Percentiles rank a stretch among this genome's conserved stretches.
These are phyloP conservation scores for Phycomyces nitens DNA, from an alignment of 192 early-diverging fungal genomes.

Conservation along the genomic window DNA sequence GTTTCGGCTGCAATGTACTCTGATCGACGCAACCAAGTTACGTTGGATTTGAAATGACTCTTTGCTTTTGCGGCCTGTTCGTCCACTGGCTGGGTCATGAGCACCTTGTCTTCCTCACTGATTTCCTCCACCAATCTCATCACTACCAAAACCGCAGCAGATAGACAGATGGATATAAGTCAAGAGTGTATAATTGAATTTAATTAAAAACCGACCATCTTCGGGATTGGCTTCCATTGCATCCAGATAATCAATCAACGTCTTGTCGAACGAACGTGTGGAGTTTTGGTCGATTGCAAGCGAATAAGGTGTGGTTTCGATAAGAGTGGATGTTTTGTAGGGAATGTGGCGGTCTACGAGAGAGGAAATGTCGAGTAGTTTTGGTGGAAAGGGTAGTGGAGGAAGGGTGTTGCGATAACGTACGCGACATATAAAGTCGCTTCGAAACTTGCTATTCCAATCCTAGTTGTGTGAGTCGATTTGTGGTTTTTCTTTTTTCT, in stretches of 20 bases:
- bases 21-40: conserved; percentile 53
- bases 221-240: conserved; percentile 34
- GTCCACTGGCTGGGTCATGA: conserved; percentile 26
- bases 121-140: conserved; percentile 7
- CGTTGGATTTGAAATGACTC: conserved; percentile 32
- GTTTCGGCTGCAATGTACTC: conserved; percentile 51
- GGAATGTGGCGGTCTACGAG: conserved; percentile 41
- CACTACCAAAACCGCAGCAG: conserved; percentile 9
- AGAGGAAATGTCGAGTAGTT: conserved; percentile 41
- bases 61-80: conserved; percentile 10
- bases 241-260: conserved; percentile 44
- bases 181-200: not conserved
- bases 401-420: conserved; percentile 51
- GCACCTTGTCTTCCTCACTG: conserved; percentile 28
- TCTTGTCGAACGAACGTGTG: conserved; percentile 44
- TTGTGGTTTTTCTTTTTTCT: not conserved
- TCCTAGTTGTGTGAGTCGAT: not conserved
- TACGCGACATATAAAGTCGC: conserved; percentile 39
- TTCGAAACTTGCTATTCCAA: conserved; percentile 14
- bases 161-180: too few species aligned
- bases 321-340: conserved; percentile 42
- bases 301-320: conserved; percentile 42
- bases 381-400: conserved; percentile 45
- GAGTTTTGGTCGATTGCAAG: conserved; percentile 42
- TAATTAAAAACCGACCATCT: conserved; percentile 18